Conservation (phyloP, 768 basidiomycete genomes). For the Sporobolomyces phaffii region DNA sequence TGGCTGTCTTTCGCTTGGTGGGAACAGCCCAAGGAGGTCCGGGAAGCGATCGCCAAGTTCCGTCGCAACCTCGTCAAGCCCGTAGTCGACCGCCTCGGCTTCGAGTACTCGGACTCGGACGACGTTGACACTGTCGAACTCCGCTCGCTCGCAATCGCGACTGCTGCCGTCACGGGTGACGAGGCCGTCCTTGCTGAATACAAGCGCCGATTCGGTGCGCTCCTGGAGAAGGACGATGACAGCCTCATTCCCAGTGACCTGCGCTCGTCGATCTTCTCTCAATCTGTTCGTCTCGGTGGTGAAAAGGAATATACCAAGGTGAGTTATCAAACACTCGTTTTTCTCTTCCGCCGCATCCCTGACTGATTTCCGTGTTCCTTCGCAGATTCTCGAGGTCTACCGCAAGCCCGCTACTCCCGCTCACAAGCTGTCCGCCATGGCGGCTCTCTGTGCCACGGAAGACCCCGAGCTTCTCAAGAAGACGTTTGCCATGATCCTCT, state of each 20-base stretch:
- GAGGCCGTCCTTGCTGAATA: constrained; percentile 65
- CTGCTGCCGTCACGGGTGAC: constrained; percentile 52
- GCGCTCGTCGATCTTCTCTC: constrained; percentile 46
- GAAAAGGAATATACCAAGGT: constrained; percentile 63
- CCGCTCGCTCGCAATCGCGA: constrained; percentile 64
- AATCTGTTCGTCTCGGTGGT: constrained; percentile 73
- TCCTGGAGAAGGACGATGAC: constrained; percentile 65
- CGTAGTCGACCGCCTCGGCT: constrained; percentile 70
- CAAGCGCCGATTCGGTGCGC: constrained; percentile 62
- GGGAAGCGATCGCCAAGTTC: constrained; percentile 49
- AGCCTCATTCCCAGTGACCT: constrained; percentile 76
- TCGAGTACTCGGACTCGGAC: constrained; percentile 63
- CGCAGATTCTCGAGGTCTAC: constrained; percentile 54
- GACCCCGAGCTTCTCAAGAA: constrained; percentile 54
- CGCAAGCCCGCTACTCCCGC: constrained; percentile 69
- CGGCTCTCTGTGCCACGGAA: constrained; percentile 60
- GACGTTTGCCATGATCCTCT: constrained; percentile 45
- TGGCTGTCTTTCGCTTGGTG: constrained; percentile 68
- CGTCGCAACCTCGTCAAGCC: constrained; percentile 56
- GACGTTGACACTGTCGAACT: constrained; percentile 63
- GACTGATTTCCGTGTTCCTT: not conserved
- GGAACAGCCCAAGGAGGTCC: constrained; percentile 60
- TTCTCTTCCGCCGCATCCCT: not conserved
- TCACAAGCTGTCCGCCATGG: constrained; percentile 59
- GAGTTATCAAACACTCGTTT: constrained; percentile 10